These are phyloP conservation scores for Stachybotrys chartarum DNA, from an alignment of 2,329 filamentous ascomycete species.

Conservation along the genomic window DNA sequence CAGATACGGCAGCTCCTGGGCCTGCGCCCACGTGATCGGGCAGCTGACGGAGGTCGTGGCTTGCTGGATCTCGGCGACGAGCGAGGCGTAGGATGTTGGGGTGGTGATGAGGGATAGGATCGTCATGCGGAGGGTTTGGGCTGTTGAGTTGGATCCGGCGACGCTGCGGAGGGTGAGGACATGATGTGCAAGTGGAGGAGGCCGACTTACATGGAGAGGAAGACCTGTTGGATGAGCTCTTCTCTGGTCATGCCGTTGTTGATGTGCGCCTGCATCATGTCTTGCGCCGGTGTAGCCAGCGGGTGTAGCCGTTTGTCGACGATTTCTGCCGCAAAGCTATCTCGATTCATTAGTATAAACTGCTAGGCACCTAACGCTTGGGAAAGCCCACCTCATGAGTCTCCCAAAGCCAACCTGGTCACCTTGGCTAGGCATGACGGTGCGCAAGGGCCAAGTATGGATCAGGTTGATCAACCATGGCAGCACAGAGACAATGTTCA, in stretches of 20 bases:
- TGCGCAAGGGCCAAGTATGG: constrained; percentile 31
- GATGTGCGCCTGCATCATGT: constrained; percentile 33
- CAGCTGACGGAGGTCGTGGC: constrained; percentile 17
- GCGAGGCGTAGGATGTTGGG: constrained; percentile 32
- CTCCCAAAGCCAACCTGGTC: constrained; percentile 31
- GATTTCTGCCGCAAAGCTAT: constrained; percentile 16
- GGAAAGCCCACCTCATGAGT: constrained; percentile 20
- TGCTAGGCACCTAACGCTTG: constrained; percentile 1
- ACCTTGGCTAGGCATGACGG: constrained; percentile 30
- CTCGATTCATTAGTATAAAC: constrained; percentile 17
- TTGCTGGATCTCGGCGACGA: constrained; percentile 38
- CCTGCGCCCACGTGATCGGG: constrained; percentile 26
- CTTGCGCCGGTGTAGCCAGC: constrained; percentile 14
- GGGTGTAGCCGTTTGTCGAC: constrained; percentile 13
- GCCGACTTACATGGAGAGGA: constrained; percentile 27
- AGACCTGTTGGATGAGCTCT: constrained; percentile 30
- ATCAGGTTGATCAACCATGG: constrained; percentile 30
- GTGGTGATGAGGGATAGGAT: constrained; percentile 42
- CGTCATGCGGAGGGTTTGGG: constrained; percentile 30
- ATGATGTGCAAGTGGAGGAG: neutral
- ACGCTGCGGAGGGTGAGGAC: constrained; percentile 14
- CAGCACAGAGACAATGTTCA: constrained; percentile 30
- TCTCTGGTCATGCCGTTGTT: constrained; percentile 25
- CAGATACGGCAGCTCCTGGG: constrained; percentile 33
- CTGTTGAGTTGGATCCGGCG: constrained; percentile 25